Evolutionary conservation across 148 eudicot species (phyloP).

Genomic region (Rheum nobile): DNA sequence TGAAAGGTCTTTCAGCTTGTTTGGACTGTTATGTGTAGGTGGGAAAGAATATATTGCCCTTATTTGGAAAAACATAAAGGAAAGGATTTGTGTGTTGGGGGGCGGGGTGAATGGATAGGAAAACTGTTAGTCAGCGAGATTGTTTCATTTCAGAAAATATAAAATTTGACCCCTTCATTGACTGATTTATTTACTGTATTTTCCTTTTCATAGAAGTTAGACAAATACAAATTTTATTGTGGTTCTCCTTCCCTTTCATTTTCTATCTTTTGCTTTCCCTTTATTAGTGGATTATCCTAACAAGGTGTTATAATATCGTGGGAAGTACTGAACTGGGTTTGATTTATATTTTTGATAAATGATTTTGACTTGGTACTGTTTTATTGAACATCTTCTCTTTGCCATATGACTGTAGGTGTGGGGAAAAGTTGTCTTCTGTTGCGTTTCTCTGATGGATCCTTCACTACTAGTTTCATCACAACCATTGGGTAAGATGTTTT

Average conservation of each 20-base stretch:
- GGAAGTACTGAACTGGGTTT: neutral
- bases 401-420: slow-evolving; percentile 22
- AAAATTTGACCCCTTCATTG: neutral
- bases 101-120: too few species aligned
- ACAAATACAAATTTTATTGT: neutral
- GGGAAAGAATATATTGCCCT: neutral
- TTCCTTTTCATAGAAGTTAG: neutral
- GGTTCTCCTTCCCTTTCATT: neutral
- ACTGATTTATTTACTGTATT: neutral
- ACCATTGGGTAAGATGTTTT: slow-evolving; percentile 54
- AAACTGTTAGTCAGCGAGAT: too few species aligned
- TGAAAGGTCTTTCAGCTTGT: neutral
- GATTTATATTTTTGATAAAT: neutral
- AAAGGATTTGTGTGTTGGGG: too few species aligned
- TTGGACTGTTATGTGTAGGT: neutral
- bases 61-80: neutral
- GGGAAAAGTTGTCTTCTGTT: slow-evolving; percentile 42
- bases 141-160: neutral
- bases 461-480: slow-evolving; percentile 44
- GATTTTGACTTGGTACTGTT: neutral
- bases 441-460: slow-evolving; percentile 41
- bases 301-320: neutral
- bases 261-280: neutral
- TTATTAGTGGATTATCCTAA: neutral
- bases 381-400: neutral